phyloP scores from a whole-genome alignment of 768 basidiomycete genomes.

The Holtermannia corniformis region DNA sequence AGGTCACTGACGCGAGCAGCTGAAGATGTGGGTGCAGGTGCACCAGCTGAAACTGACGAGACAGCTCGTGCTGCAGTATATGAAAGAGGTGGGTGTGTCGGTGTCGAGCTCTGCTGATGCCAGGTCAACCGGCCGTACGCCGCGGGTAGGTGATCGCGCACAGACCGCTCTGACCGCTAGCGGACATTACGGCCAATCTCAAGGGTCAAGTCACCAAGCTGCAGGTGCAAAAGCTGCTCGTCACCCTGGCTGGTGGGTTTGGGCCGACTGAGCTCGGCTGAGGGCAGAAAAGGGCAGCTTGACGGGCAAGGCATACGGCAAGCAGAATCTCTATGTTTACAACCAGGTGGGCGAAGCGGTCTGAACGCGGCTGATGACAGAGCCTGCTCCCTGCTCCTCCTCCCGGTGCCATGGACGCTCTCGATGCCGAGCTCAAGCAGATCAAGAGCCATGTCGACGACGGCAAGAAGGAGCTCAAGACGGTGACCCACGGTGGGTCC shows the following conservation, averaged over 20 bases:
- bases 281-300: slow-evolving; percentile 63
- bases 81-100: slow-evolving; percentile 52
- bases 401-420: slow-evolving; percentile 51
- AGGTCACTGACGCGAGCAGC: slow-evolving; percentile 8
- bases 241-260: slow-evolving; percentile 52
- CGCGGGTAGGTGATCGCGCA: slow-evolving; percentile 44
- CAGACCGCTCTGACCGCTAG: slow-evolving; percentile 33
- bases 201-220: slow-evolving; percentile 82
- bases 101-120: neutral
- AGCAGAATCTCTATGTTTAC: slow-evolving; percentile 76
- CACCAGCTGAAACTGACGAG: neutral
- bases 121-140: slow-evolving; percentile 93
- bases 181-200: slow-evolving; percentile 81
- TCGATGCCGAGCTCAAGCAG: slow-evolving; percentile 45
- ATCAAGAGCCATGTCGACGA: slow-evolving; percentile 19
- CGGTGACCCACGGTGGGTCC: slow-evolving; percentile 47
- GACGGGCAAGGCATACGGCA: slow-evolving; percentile 75
- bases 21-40: slow-evolving; percentile 21
- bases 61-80: slow-evolving; percentile 57
- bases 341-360: slow-evolving; percentile 45
- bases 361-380: slow-evolving; percentile 34
- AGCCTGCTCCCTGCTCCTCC: slow-evolving; percentile 58
- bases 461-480: slow-evolving; percentile 51
- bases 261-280: neutral
- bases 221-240: slow-evolving; percentile 71